phyloP scores from a whole-genome alignment of 148 eudicot species.

The Simmondsia chinensis region DNA sequence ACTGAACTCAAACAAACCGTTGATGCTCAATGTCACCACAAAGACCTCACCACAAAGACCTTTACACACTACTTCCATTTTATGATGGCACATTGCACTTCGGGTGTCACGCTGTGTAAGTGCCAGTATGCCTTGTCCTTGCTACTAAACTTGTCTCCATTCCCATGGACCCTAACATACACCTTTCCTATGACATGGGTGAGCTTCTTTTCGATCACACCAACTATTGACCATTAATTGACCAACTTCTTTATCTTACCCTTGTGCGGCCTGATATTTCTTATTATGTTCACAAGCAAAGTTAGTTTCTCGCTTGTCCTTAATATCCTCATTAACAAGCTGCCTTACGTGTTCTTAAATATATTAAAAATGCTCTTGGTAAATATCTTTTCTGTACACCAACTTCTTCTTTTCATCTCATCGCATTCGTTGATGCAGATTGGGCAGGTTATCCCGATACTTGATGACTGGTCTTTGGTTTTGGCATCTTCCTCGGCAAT shows the following conservation, averaged over 20 bases:
- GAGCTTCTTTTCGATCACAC: background rate
- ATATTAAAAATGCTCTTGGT: constrained; percentile 1
- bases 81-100: too few species aligned
- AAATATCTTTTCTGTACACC: background rate
- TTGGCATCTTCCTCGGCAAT: background rate
- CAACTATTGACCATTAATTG: background rate
- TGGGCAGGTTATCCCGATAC: constrained; percentile 10
- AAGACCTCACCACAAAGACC: too few species aligned
- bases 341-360: background rate
- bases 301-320: background rate
- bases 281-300: background rate
- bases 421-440: constrained; percentile 8
- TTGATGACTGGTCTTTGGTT: background rate
- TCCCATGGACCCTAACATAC: background rate
- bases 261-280: background rate
- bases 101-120: too few species aligned
- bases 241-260: background rate
- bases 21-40: too few species aligned
- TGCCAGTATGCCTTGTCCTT: too few species aligned
- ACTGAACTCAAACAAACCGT: too few species aligned
- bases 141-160: too few species aligned
- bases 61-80: too few species aligned
- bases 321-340: background rate
- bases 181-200: background rate
- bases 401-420: background rate